Evolutionary conservation across 2,329 filamentous ascomycete species (phyloP).

Genomic region (Intubia oerlemansii): DNA sequence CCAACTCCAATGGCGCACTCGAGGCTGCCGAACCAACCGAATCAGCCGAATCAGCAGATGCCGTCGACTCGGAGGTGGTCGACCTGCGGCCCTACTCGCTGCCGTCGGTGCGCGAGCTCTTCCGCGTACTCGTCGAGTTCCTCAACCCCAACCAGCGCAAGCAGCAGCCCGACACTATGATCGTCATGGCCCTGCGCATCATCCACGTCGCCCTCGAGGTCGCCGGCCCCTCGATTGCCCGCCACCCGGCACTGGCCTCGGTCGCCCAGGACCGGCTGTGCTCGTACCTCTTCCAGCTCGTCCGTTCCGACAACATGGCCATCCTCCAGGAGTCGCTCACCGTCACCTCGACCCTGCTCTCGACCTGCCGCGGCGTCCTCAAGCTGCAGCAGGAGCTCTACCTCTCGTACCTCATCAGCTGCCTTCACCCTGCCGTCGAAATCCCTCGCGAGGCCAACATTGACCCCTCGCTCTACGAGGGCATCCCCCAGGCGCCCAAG

Average conservation of each 20-base stretch:
- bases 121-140: constrained; percentile 81
- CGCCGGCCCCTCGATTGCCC: constrained; percentile 81
- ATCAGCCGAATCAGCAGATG: too few relatives aligned
- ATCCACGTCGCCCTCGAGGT: constrained; percentile 96
- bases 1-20: too few relatives aligned
- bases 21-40: too few relatives aligned
- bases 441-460: constrained; percentile 83
- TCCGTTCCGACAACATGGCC: constrained; percentile 88
- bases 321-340: constrained; percentile 83
- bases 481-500: constrained; percentile 79
- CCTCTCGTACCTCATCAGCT: constrained; percentile 81
- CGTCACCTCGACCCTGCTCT: constrained; percentile 74
- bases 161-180: constrained; percentile 85
- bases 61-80: constrained; percentile 19
- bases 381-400: constrained; percentile 96
- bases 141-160: constrained; percentile 82
- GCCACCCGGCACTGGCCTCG: constrained; percentile 68
- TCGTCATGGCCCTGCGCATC: constrained; percentile 91
- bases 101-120: constrained; percentile 83
- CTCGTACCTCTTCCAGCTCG: constrained; percentile 85
- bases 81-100: constrained; percentile 76
- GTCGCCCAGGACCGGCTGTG: constrained; percentile 88
- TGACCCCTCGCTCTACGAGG: constrained; percentile 76
- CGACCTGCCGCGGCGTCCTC: constrained; percentile 73
- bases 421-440: constrained; percentile 80